A percentile compares a stretch with the other conserved stretches of the same genome.
Evolutionary conservation across 176 grass and related monocot genomes (phyloP).

Genomic region (Cocos nucifera): DNA sequence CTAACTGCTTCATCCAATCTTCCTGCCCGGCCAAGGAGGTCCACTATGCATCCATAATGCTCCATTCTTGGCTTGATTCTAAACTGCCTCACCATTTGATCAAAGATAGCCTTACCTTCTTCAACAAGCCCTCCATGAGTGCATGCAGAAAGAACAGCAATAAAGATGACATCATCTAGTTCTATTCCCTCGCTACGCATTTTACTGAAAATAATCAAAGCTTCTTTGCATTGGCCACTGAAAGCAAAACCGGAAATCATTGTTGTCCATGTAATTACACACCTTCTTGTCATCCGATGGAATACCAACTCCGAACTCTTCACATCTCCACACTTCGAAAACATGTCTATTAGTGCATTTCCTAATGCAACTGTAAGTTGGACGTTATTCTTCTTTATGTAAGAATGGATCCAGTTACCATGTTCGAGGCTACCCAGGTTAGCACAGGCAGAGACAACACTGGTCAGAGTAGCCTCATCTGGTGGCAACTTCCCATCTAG

Average conservation of each 20-base stretch:
- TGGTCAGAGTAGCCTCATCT: conserved; percentile 39
- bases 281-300: conserved; percentile 24
- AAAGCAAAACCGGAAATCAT: conserved; percentile 50
- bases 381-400: conserved; percentile 21
- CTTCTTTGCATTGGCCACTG: conserved; percentile 33
- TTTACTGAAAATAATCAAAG: conserved; percentile 19
- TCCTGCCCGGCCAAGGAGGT: conserved; percentile 34
- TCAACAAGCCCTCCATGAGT: conserved; percentile 38
- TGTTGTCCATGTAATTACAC: conserved; percentile 49
- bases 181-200: conserved; percentile 31
- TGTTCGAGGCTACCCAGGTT: conserved; percentile 32
- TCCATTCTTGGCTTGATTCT: conserved; percentile 28
- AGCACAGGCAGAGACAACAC: conserved; percentile 29
- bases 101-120: conserved; percentile 38
- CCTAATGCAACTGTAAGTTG: conserved; percentile 29
- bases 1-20: conserved; percentile 35
- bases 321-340: conserved; percentile 48
- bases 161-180: conserved; percentile 31
- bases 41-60: conserved; percentile 19
- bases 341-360: conserved; percentile 50
- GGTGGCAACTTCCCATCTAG: conserved; percentile 23
- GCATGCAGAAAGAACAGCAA: conserved; percentile 37
- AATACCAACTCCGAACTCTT: conserved; percentile 22
- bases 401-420: conserved; percentile 43
- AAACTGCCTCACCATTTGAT: conserved; percentile 33